Conservation (phyloP, 768 basidiomycete genomes). For the Leccinum rimulosum region DNA sequence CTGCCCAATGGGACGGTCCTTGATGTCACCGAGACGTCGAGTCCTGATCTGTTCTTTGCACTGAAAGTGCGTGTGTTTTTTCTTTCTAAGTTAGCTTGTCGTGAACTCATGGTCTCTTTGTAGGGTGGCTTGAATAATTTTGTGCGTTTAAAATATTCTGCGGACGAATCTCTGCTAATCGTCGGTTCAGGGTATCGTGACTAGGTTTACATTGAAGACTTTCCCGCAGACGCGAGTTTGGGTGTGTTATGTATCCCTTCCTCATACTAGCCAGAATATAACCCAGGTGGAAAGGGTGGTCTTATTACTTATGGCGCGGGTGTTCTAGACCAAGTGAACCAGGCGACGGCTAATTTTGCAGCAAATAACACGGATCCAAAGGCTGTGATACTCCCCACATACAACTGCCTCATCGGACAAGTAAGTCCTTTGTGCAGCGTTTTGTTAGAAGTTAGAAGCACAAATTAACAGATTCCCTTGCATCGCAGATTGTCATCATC, state of each 20-base stretch:
- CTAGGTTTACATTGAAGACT: constrained; percentile 51
- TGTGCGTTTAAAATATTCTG: constrained; percentile 21
- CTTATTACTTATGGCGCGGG: constrained; percentile 31
- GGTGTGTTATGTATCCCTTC: constrained; percentile 37
- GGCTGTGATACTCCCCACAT: constrained; percentile 40
- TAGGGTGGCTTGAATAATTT: constrained; percentile 68
- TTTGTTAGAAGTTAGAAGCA: not conserved
- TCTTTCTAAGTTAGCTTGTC: not conserved
- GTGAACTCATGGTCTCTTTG: not conserved
- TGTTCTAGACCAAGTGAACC: constrained; percentile 11
- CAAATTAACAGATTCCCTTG: not conserved
- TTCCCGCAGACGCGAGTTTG: constrained; percentile 57
- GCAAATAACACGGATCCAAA: constrained; percentile 22
- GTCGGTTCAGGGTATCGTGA: constrained; percentile 50
- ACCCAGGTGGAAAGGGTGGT: constrained; percentile 43
- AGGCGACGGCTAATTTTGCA: constrained; percentile 23
- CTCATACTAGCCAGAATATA: not conserved
- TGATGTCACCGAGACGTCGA: constrained; percentile 31
- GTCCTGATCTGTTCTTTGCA: constrained; percentile 43
- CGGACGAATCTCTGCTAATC: not conserved
- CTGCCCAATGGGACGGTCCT: constrained; percentile 40
- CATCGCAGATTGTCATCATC: not conserved
- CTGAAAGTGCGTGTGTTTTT: constrained; percentile 33
- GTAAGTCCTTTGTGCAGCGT: not conserved
- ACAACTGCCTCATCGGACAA: constrained; percentile 26